Conservation (phyloP, 148 eudicot species). For the Linanthus parryae region DNA sequence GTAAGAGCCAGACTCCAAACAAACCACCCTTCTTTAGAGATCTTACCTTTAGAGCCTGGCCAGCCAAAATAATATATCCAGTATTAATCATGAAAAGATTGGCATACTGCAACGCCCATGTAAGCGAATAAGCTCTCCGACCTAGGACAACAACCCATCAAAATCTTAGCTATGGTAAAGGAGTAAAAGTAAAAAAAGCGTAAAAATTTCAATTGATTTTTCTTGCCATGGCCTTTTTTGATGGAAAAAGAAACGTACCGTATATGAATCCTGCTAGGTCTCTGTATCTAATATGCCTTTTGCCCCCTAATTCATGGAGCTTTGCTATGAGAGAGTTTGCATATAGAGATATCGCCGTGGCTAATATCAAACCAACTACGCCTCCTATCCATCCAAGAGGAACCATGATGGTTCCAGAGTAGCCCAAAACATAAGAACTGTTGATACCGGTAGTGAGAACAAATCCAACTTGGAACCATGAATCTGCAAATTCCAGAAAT, state of each 20-base stretch:
- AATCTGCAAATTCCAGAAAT: constrained; percentile 38
- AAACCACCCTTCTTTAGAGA: neutral
- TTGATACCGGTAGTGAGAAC: constrained; percentile 80
- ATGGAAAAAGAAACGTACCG: no score
- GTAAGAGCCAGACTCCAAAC: no score
- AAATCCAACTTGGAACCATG: constrained; percentile 90
- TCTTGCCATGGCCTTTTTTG: no score
- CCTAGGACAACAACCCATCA: constrained; percentile 31
- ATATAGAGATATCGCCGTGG: constrained; percentile 57
- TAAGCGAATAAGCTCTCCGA: constrained; percentile 57
- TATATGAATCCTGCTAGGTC: constrained; percentile 86
- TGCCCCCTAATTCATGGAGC: constrained; percentile 85
- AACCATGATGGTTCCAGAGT: constrained; percentile 74
- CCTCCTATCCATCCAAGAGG: constrained; percentile 89
- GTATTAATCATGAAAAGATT: constrained; percentile 93
- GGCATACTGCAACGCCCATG: constrained; percentile 82
- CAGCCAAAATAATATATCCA: constrained; percentile 78
- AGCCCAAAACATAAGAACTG: constrained; percentile 87
- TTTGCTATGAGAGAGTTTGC: constrained; percentile 78
- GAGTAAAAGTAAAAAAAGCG: no score
- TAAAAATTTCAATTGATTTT: no score
- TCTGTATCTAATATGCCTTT: constrained; percentile 81
- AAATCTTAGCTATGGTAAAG: neutral
- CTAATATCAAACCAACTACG: constrained; percentile 50
- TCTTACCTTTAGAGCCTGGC: constrained; percentile 68